A percentile compares a stretch with the other conserved stretches of the same genome.
Evolutionary conservation across 305 asterid species (phyloP).

Genomic region (Euphrasia arctica): DNA sequence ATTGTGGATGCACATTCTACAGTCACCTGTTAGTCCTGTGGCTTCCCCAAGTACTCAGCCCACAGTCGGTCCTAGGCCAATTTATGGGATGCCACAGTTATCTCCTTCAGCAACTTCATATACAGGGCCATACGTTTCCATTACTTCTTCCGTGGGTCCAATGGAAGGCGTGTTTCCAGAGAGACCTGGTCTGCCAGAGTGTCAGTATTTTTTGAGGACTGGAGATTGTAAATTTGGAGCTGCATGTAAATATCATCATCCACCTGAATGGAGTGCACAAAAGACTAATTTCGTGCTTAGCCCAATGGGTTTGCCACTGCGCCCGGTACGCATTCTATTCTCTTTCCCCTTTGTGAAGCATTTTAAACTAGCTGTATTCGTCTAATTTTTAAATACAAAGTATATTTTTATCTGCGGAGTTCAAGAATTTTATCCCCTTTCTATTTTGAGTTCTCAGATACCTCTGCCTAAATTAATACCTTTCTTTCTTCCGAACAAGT

Average conservation of each 20-base stretch:
- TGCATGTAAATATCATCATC: conserved; percentile 90
- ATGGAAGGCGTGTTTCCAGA: conserved; percentile 65
- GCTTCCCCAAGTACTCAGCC: conserved; percentile 58
- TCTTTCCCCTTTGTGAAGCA: background rate
- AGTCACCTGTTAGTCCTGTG: conserved; percentile 66
- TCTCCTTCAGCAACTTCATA: conserved; percentile 85
- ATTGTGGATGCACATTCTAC: conserved; percentile 23
- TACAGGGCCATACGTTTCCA: conserved; percentile 55
- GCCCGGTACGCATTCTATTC: conserved; percentile 55
- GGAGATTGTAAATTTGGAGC: conserved; percentile 88
- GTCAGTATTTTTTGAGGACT: conserved; percentile 76
- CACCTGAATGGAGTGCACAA: conserved; percentile 62
- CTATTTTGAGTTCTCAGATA: background rate
- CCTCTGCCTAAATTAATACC: no score
- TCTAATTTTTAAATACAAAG: background rate
- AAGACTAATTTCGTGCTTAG: conserved; percentile 52
- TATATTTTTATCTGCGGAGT: background rate
- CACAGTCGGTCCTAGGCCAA: conserved; percentile 51
- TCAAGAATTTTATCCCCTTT: background rate
- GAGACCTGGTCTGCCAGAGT: conserved; percentile 90
- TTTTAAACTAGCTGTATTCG: background rate
- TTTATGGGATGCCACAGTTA: conserved; percentile 63
- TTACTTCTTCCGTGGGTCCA: conserved; percentile 62
- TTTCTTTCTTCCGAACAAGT: no score
- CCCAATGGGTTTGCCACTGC: conserved; percentile 89